Evolutionary conservation across 345 rosid genomes (phyloP), one percentile per base, ranked within the genome.

Genomic region (Citrus glauca): DNA sequence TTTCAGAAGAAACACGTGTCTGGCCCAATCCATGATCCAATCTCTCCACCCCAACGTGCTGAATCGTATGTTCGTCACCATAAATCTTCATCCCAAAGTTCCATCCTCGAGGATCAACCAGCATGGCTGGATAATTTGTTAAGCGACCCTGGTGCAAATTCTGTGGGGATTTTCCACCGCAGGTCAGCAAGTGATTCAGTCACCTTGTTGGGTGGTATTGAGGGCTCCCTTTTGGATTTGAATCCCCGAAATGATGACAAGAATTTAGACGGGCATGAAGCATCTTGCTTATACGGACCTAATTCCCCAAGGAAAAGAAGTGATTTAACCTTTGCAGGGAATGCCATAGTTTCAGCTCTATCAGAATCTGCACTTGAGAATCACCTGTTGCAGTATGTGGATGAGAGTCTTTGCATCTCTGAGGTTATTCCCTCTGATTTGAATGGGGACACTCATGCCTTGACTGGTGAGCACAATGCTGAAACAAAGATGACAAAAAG

Each of bases 121-220:
- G 85, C 84, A 5, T 87, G 95, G 97, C 84, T 89, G 38, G 92
- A 93, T 66, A 93, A 90, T 63, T 83, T 90, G 88, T 75, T 91
- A 28, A 57, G 74, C 28, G 92, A 89, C 17, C 80, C 83, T 73
- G 78, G 73, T 68, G 55, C 84, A 28, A 79, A 78, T 84, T 71
- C 85, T 30, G 83, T 78, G 25, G 90, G 87, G 62, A 78, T 22
- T 65, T 73, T 76, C 60, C 88, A 85, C 55, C 90, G 89, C 25
- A 91, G 98, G 42, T 89, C 98, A n/a, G 89, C 90, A 48, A 93
- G 95, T 62, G 98, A 91, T 81, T 88, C 98, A 0, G 79, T 84
- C 57, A 83, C 91, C 73, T 89, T 91, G 55, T 75, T 88, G 81
- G 89, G 88, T 77, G 89, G 86, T 53, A 77, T 86, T n/a, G 80